Evolutionary conservation across 2,329 filamentous ascomycete genomes (phyloP).

Genomic region (Epichloe sp.): DNA sequence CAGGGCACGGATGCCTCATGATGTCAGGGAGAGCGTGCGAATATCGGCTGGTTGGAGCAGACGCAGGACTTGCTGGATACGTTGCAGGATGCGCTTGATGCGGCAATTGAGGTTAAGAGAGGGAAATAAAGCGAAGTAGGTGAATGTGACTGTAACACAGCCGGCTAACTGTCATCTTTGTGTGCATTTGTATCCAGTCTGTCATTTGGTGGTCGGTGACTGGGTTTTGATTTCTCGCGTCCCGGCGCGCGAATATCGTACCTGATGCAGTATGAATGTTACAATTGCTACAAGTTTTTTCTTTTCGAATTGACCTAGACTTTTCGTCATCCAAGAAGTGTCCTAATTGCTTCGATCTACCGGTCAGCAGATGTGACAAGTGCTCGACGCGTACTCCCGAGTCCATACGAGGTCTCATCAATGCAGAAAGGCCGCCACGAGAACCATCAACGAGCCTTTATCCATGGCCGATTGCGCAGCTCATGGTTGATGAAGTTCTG

Average conservation of each 20-base stretch:
- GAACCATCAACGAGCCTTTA: no score
- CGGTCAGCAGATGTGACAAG: not conserved
- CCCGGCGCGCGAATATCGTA: no score
- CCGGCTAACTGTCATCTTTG: no score
- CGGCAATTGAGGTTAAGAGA: conserved; percentile 7
- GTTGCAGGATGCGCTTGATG: conserved; percentile 9
- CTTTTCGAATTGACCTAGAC: not conserved
- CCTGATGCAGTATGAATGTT: no score
- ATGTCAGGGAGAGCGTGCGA: conserved; percentile 28
- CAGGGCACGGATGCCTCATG: conserved; percentile 43
- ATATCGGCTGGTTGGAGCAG: conserved; percentile 33
- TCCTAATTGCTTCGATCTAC: not conserved
- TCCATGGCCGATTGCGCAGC: no score
- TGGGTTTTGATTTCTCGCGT: no score
- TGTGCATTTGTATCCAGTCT: no score
- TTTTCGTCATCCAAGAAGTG: not conserved
- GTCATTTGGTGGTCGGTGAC: no score
- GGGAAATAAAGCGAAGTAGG: not conserved
- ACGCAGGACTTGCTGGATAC: conserved; percentile 28
- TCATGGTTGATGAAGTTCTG: no score
- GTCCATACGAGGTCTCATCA: not conserved
- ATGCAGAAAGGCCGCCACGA: not conserved
- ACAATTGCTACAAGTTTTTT: no score
- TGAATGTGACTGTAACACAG: not conserved
- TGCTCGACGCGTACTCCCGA: not conserved